Evolutionary conservation across 352 stramenopile species (phyloP).

Genomic region (Phytophthora macrochlamydospora): DNA sequence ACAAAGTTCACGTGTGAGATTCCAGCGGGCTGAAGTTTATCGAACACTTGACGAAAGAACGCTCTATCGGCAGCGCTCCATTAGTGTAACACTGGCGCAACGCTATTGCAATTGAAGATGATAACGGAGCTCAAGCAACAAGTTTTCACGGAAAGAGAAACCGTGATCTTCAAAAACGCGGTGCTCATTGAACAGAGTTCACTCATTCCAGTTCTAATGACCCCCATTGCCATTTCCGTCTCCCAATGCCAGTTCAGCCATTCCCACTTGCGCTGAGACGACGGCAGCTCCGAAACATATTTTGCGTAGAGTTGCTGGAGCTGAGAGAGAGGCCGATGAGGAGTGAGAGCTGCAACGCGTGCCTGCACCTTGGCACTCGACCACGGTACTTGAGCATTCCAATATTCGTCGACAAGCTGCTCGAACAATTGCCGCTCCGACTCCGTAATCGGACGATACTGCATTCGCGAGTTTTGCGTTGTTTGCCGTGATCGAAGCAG

Average conservation of each 20-base stretch:
- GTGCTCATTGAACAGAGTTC: neutral
- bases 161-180: no score
- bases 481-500: constrained; percentile 40
- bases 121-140: no score
- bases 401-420: constrained; percentile 67
- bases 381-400: constrained; percentile 71
- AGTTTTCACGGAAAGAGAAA: no score
- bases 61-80: no score
- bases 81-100: no score
- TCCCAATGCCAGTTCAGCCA: constrained; percentile 55
- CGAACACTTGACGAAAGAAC: no score
- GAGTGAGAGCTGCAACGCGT: constrained; percentile 23
- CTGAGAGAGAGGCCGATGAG: constrained; percentile 37
- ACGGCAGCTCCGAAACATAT: constrained; percentile 33
- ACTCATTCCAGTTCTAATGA: constrained; percentile 23
- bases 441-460: constrained; percentile 40
- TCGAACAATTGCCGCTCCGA: constrained; percentile 55
- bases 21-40: no score
- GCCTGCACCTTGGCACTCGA: constrained; percentile 42
- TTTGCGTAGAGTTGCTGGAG: constrained; percentile 49
- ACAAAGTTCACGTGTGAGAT: no score
- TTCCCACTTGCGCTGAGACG: constrained; percentile 39
- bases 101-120: no score
- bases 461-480: constrained; percentile 44
- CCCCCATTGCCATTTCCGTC: constrained; percentile 51